Base-by-base conservation (phyloP, 2,329 filamentous ascomycete species). In the Myriosclerotinia curreyana region DNA sequence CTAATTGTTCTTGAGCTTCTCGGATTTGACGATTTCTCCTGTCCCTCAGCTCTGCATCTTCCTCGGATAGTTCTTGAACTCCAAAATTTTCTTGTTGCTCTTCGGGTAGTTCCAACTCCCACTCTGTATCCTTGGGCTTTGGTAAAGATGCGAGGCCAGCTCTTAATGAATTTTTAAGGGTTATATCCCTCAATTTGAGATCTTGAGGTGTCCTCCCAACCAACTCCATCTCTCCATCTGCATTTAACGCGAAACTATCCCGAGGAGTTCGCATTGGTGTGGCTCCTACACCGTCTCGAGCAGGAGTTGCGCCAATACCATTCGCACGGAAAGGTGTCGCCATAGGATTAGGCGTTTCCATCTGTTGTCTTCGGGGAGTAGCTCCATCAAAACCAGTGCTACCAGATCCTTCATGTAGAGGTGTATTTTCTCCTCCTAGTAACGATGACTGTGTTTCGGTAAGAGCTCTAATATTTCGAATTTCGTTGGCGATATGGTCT, bases 401-500 rank as follows among this genome's bases (percentile, higher is more conserved):
- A 4, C 85, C 87, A 52, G 83, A 79, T 7, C 92, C 92, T 73
- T 96, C 91, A 65, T 92, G 85, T 14, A 99, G 81, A 51, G 92
- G 91, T 0, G 92, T 93, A 72, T 98, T 98, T 69, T 99, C 95
- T 17, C 94, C 95, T 66, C 95, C 95, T 0, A 99, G 81, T 11
- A 99, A 80, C 12, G 91, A 96, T 25, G 95, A 98, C 72, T 98
- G 91, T 0, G 94, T 98, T 74, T 96, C 90, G 0, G 92, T 98
- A 59, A 97, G 80, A 9, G 95, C 91, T 69, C 90, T 86, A 55
- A 97, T 96, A 75, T 99, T 98, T 65, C 88, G 87, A 67, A 98
- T 94, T 77, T 99, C 95, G 75, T 98, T 99, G 69, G 94, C 92
- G 65, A 99, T 95, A 69, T 92, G 89, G 72, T 99, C 95, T 74